phyloP scores from a whole-genome alignment of 2,329 filamentous ascomycete species.

The Coleophoma crateriformis region DNA sequence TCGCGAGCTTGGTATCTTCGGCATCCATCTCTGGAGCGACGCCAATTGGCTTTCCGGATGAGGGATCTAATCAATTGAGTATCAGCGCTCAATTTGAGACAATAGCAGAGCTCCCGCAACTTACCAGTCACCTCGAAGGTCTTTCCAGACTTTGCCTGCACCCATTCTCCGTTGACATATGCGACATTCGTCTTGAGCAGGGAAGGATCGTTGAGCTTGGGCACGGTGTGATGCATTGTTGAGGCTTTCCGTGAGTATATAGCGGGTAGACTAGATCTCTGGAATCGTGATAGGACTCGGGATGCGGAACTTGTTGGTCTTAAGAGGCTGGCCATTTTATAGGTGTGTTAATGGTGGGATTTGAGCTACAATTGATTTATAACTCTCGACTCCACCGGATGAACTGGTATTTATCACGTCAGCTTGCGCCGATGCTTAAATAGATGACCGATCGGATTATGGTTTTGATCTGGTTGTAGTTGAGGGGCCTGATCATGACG shows the following conservation, averaged over 20 bases:
- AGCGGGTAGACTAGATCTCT: constrained; percentile 16
- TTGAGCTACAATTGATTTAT: not conserved
- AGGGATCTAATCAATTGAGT: constrained; percentile 56
- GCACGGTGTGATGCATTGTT: constrained; percentile 21
- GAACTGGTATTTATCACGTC: no score
- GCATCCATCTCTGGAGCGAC: constrained; percentile 79
- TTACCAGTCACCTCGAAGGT: constrained; percentile 80
- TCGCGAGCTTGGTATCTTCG: constrained; percentile 74
- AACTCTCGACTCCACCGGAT: no score
- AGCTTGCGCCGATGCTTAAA: not conserved
- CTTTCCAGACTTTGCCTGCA: constrained; percentile 77
- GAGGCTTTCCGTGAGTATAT: constrained; percentile 15
- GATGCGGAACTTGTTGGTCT: constrained; percentile 14
- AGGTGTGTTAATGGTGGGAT: no score
- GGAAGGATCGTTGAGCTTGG: constrained; percentile 69
- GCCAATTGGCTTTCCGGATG: constrained; percentile 75
- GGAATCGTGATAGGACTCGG: constrained; percentile 17
- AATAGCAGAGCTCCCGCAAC: not conserved
- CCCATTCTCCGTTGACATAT: constrained; percentile 93
- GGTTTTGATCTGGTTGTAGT: no score
- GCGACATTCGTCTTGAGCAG: constrained; percentile 76
- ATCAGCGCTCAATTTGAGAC: not conserved
- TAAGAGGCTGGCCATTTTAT: constrained; percentile 18
- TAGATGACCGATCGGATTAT: no score
- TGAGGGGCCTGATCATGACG: no score